Conservation (phyloP, 2,329 filamentous ascomycete species). For the Botrytis fabae region DNA sequence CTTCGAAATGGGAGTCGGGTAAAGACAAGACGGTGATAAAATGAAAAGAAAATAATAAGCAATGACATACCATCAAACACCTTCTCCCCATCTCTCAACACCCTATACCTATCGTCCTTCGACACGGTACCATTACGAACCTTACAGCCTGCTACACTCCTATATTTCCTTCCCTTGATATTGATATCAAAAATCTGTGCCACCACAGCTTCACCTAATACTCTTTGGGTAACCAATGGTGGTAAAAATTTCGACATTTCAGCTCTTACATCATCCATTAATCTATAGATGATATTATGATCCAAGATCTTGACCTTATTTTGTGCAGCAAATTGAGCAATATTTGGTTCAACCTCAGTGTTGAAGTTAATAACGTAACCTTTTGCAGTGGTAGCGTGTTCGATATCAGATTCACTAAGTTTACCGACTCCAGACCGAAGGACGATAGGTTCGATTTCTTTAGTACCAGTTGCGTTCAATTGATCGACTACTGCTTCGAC, state of each 20-base stretch:
- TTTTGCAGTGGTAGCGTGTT: conserved; percentile 76
- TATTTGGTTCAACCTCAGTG: conserved; percentile 63
- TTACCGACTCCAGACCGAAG: conserved; percentile 76
- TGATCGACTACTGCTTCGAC: conserved; percentile 85
- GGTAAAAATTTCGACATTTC: conserved; percentile 69
- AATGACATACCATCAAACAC: conserved; percentile 75
- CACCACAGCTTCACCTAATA: conserved; percentile 86
- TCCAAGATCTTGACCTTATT: conserved; percentile 77
- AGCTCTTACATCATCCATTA: conserved; percentile 70
- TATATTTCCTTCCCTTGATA: conserved; percentile 66
- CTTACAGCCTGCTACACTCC: conserved; percentile 83
- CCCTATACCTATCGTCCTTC: conserved; percentile 64
- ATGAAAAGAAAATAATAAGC: conserved; percentile 30
- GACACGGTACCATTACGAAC: conserved; percentile 77
- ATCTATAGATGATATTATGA: conserved; percentile 82
- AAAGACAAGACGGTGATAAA: neutral
- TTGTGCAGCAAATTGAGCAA: conserved; percentile 67
- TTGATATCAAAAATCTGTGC: conserved; percentile 82
- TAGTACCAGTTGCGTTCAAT: conserved; percentile 76
- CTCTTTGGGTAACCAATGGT: conserved; percentile 64
- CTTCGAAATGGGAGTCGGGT: neutral
- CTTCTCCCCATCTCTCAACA: conserved; percentile 68
- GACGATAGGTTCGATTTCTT: conserved; percentile 76
- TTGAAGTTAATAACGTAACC: conserved; percentile 89
- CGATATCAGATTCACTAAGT: conserved; percentile 82